Evolutionary conservation across 805 yeast genomes (phyloP).

Genomic region (Nakazawaea ambrosiae): DNA sequence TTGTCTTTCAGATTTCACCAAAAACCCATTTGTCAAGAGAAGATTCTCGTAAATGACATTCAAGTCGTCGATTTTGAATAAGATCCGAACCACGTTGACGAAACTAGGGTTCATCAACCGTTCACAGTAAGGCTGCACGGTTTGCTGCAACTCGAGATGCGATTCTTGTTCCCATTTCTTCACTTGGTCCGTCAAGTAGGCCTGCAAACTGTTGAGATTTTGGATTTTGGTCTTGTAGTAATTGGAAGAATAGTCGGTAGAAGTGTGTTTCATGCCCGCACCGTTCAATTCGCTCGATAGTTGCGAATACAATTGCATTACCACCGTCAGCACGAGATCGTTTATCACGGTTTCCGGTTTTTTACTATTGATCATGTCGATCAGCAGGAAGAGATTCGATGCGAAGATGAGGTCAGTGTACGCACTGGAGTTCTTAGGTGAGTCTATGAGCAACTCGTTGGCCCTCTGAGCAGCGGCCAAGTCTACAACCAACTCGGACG

Average conservation of each 20-base stretch:
- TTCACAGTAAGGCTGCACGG: slow-evolving; percentile 23
- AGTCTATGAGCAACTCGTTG: slow-evolving; percentile 20
- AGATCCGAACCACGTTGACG: slow-evolving; percentile 21
- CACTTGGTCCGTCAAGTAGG: slow-evolving; percentile 16
- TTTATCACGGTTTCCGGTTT: slow-evolving; percentile 22
- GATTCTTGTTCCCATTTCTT: slow-evolving; percentile 25
- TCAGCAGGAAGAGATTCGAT: slow-evolving; percentile 21
- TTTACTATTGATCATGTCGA: slow-evolving; percentile 22
- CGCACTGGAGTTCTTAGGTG: slow-evolving; percentile 19
- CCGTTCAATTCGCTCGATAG: not conserved
- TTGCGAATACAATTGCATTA: slow-evolving; percentile 17
- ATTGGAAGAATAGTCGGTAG: not conserved
- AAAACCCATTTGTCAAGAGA: slow-evolving; percentile 18
- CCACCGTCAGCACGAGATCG: slow-evolving; percentile 18
- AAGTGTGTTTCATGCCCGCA: not conserved
- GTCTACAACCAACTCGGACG: slow-evolving; percentile 16
- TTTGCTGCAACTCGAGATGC: slow-evolving; percentile 27
- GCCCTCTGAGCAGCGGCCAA: slow-evolving; percentile 20
- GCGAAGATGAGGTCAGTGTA: slow-evolving; percentile 20
- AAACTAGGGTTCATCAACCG: slow-evolving; percentile 20
- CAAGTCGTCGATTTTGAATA: slow-evolving; percentile 26
- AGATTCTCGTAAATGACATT: slow-evolving; percentile 21
- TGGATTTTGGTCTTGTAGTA: slow-evolving; percentile 8
- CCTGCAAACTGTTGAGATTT: slow-evolving; percentile 11
- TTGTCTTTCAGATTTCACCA: slow-evolving; percentile 14